Base-by-base conservation (phyloP, 768 basidiomycete species). In the Podaxis sp. region DNA sequence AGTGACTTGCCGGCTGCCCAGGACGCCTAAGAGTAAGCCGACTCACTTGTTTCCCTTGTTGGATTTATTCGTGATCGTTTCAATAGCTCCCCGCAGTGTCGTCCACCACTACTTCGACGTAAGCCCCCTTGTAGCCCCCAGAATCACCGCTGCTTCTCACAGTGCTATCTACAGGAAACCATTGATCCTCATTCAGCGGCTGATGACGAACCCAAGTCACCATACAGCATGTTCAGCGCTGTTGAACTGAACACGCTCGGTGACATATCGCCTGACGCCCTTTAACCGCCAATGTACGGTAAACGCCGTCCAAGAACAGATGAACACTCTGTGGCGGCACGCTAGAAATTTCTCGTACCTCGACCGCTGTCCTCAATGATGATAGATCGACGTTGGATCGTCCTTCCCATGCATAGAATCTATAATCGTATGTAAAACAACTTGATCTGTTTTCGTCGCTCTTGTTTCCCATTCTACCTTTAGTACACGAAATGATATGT, bases 31-130 rank as follows among this genome's bases (percentile, higher is more conserved):
- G 67, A 98, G 95, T 93, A 73, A 72, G 92, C 80, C 9, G 19
- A 64, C 59, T 55, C 42, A 8, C 53, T 40, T 28, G 19, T 60
- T 24, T 12, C 11, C 38, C 1, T 24, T 17, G 33, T 33, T 9
- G 33, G 12, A 11, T 17, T 12, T 61, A 28, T 51, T 48, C 3
- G 24, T 26, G 26, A 22, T 15, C 59, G 49, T 54, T 33, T 64
- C 61, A 59, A 13, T 70, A 95, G 94, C 95, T 13, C 95, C 95
- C 59, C 83, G 95, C 66, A 90, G 90, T 67, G 80, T 95, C 52
- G 90, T 93, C 19, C 80, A 88, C 67, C 95, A 96, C 72, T 99
- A 96, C 79, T 99, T 99, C 75, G 95, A 96, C 75, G 96, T 93
- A 63, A 66, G 89, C 79, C 28, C 30, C 54, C 46, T 64, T 12